Conservation (phyloP, 331 rosid genomes). For the Malus hybrid region DNA sequence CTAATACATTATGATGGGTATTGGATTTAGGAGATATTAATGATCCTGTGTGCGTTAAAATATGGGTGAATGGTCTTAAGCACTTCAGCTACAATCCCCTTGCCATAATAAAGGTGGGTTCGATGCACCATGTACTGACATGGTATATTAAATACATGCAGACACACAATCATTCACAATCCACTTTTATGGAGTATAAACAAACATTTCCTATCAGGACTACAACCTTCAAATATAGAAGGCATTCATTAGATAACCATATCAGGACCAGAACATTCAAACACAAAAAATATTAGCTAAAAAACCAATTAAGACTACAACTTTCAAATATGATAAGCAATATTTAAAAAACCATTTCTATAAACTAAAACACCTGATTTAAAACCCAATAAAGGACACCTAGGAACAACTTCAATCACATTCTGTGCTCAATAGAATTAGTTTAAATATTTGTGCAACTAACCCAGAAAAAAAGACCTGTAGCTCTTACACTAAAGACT, state of each 20-base stretch:
- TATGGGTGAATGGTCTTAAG: not conserved
- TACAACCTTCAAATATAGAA: not conserved
- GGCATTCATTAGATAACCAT: not conserved
- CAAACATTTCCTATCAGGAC: not conserved
- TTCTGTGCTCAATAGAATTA: too few relatives aligned
- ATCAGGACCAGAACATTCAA: not conserved
- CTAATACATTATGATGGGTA: not conserved
- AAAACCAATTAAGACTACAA: not conserved
- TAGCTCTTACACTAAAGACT: not conserved
- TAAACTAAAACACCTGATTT: not conserved
- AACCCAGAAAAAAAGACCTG: not conserved
- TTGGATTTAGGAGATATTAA: not conserved
- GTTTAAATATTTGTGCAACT: not conserved
- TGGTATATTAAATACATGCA: not conserved
- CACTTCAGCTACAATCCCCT: not conserved
- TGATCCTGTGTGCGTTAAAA: not conserved
- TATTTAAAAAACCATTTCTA: not conserved
- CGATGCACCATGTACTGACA: not conserved
- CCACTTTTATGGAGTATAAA: not conserved
- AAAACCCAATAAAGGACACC: not conserved
- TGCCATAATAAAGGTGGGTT: not conserved
- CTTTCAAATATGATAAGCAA: not conserved
- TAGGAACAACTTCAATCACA: not conserved
- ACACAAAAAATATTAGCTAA: not conserved
- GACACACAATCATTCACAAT: not conserved